A percentile compares a stretch with the other conserved stretches of the same genome.
These are phyloP conservation scores for Cochlearia excelsa DNA, from an alignment of 345 rosid species.

Conservation along the genomic window DNA sequence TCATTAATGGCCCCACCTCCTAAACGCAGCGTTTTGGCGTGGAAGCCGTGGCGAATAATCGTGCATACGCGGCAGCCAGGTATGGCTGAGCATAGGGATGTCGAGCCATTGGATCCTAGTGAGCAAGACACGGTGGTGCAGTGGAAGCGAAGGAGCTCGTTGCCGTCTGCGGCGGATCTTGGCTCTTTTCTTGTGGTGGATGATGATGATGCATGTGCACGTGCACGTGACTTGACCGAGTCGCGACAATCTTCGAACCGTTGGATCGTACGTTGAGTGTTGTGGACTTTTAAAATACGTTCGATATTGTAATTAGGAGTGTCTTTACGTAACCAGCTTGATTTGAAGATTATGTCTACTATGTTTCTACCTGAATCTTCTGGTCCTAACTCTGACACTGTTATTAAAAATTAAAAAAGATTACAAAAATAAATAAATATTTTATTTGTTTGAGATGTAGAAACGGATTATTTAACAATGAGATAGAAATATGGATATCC, in stretches of 20 bases:
- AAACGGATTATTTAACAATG: too few relatives aligned
- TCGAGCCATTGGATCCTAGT: constrained; percentile 63
- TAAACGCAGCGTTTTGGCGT: constrained; percentile 39
- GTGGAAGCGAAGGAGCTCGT: constrained; percentile 80
- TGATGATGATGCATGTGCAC: constrained; percentile 5
- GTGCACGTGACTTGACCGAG: constrained; percentile 51
- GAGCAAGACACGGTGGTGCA: constrained; percentile 62
- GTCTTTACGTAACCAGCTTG: constrained; percentile 81
- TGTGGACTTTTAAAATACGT: constrained; percentile 80
- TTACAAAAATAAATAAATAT: constrained; percentile 16
- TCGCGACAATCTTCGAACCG: constrained; percentile 85
- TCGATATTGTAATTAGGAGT: constrained; percentile 65
- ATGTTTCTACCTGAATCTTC: constrained; percentile 81
- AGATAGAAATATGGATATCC: too few relatives aligned
- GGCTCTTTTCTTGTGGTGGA: constrained; percentile 60
- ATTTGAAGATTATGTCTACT: constrained; percentile 84
- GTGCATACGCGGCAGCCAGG: constrained; percentile 86
- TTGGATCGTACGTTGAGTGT: constrained; percentile 80
- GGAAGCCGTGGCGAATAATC: constrained; percentile 70
- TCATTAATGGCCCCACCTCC: constrained; percentile 24
- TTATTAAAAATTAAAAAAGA: constrained; percentile 10
- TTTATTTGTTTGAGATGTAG: background rate
- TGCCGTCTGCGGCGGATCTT: constrained; percentile 81
- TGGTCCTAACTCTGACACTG: constrained; percentile 77
- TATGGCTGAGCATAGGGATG: constrained; percentile 58